Percentiles rank a stretch among this genome's conserved stretches.
phyloP scores from a whole-genome alignment of 169 alveolate genomes.

The Eimeria necatrix region DNA sequence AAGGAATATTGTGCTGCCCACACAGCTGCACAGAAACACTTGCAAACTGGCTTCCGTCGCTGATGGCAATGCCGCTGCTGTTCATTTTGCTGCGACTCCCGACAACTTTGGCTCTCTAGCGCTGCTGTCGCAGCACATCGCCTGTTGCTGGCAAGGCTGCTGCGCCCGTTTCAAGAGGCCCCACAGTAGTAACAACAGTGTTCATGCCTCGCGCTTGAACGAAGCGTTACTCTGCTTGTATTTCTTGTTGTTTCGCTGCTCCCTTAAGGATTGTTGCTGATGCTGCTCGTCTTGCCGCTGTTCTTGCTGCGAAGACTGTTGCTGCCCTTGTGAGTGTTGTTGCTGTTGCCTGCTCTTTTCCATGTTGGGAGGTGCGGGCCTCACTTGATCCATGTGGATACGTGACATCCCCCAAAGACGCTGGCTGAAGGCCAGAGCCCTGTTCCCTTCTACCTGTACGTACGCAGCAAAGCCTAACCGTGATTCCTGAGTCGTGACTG shows the following conservation, averaged over 20 bases:
- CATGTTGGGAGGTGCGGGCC: not conserved
- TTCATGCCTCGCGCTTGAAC: slow-evolving; percentile 30
- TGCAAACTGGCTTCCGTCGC: not conserved
- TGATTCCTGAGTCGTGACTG: not conserved
- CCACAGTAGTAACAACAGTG: slow-evolving; percentile 36
- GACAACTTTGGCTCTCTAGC: not conserved
- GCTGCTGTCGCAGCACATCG: slow-evolving; percentile 1
- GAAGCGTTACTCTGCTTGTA: not conserved
- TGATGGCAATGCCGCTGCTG: not conserved
- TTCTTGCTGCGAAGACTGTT: not conserved
- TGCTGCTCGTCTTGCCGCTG: not conserved
- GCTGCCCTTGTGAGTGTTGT: not conserved
- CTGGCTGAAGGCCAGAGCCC: slow-evolving; percentile 34
- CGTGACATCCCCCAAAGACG: not conserved
- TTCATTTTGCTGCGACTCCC: not conserved
- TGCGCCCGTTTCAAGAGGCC: not conserved
- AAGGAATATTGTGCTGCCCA: not conserved
- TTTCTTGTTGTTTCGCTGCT: not conserved
- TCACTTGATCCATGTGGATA: slow-evolving; percentile 7
- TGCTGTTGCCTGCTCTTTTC: not conserved
- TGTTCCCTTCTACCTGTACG: slow-evolving; percentile 26
- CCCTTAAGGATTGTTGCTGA: not conserved
- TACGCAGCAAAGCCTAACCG: not conserved
- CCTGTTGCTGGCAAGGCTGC: not conserved
- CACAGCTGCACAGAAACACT: not conserved